Base-by-base conservation (phyloP, 805 yeast species). In the Yamadazyma paraphyllophila region DNA sequence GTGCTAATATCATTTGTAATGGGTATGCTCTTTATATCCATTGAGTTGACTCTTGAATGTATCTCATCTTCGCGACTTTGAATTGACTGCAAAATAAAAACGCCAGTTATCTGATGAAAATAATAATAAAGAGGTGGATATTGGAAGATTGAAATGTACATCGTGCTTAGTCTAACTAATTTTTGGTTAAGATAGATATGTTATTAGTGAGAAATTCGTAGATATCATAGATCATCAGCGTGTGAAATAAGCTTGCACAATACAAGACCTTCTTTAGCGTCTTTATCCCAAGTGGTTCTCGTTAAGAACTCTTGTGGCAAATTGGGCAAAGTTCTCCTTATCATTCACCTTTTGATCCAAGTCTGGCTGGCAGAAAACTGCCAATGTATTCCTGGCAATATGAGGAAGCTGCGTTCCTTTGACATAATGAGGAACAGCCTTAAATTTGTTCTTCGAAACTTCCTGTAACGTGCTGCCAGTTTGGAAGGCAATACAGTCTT, bases 291-390 rank as follows among this genome's bases (percentile, higher is more conserved):
- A 3, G 52, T 76, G 80, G 55, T 75, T 74, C 6, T 37, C 55
- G 12, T 39, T 42, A 24, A 80, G 50, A 1, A 80, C 71, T 29
- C 76, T 56, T 36, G 59, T 61, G 2, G 83, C 63, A 54, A 62
- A 81, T 44, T 66, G 59, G 10, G 82, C 83, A 63, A 81, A 81
- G 34, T 68, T 70, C 55, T 75, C 77, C 3, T 39, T 55, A 0
- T 55, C 60, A 45, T 75, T 77, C 11, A 81, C 77, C 55, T 39
- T 55, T 44, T 73, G 82, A 34, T 76, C 74, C 42, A 81, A 59
- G 34, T 76, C 71, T 1, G 85, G 86, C 60, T 81, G 85, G 53
- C 82, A 76, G 53, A 81, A 81, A 7, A 81, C 81, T 1, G 86
- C 85, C 47, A 80, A 60, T 0, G 85, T 80, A 51, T 77, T 80